phyloP scores from a whole-genome alignment of 192 early-diverging fungal species.

The Coemansia sp. region DNA sequence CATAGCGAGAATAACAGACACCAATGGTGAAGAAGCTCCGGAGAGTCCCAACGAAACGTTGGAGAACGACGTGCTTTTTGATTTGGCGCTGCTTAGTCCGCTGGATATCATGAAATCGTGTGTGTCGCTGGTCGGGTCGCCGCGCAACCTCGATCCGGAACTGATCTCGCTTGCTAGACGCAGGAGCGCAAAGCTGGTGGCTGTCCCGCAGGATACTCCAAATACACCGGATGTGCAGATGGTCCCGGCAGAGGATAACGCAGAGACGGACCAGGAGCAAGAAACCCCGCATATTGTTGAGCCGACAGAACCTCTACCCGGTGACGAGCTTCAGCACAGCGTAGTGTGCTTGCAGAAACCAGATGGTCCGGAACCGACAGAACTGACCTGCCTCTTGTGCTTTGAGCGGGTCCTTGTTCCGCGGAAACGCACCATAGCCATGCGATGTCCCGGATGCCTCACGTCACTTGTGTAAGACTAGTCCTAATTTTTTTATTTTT shows the following conservation, averaged over 20 bases:
- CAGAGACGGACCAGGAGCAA: not conserved
- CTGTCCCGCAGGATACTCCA: not conserved
- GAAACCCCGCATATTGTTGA: not conserved
- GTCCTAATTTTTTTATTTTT: not conserved
- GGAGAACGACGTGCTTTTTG: not conserved
- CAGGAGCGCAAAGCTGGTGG: not conserved
- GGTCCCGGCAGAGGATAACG: not conserved
- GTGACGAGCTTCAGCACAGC: not conserved
- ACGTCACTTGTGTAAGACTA: not conserved
- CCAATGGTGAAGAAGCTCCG: not conserved
- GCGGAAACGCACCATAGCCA: conserved; percentile 11
- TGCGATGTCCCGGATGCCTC: conserved; percentile 33
- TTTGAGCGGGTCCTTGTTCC: conserved; percentile 38
- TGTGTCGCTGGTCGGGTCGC: conserved; percentile 15
- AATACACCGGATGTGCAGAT: not conserved
- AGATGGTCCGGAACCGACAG: not conserved
- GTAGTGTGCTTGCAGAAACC: not conserved
- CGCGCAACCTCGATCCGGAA: conserved; percentile 18
- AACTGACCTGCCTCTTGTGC: conserved; percentile 30
- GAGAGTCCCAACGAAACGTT: not conserved
- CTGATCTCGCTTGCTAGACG: not conserved
- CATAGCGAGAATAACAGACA: not conserved
- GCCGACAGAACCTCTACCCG: no score
- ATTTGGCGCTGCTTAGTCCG: not conserved
- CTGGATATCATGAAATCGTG: conserved; percentile 10